A percentile compares a stretch with the other conserved stretches of the same genome.
phyloP scores from a whole-genome alignment of 768 basidiomycete species.

The Auricularia auricula-judae region DNA sequence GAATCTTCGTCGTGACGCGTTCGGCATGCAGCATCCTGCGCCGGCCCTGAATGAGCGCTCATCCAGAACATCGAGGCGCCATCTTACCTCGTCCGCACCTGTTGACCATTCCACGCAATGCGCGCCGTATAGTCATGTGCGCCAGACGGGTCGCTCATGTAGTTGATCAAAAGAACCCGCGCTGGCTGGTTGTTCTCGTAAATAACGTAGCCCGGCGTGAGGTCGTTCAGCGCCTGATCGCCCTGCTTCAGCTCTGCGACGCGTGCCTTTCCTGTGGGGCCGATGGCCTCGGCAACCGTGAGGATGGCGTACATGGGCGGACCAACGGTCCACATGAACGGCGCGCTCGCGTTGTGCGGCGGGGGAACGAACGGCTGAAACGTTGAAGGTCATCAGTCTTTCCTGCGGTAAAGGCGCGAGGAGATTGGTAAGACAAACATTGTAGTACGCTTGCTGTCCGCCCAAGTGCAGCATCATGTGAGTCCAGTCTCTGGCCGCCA shows the following conservation, averaged over 20 bases:
- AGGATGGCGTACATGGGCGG: conserved; percentile 66
- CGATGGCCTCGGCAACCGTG: conserved; percentile 58
- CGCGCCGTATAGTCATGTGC: conserved; percentile 40
- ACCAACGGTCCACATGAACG: conserved; percentile 61
- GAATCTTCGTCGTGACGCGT: conserved; percentile 39
- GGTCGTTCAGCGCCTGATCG: conserved; percentile 25
- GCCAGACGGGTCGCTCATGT: conserved; percentile 47
- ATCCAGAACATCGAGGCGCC: conserved; percentile 3
- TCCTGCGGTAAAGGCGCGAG: too few species aligned
- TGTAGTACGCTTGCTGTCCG: conserved; percentile 55
- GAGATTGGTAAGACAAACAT: conserved; percentile 27
- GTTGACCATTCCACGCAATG: conserved; percentile 31
- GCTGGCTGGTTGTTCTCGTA: conserved; percentile 58
- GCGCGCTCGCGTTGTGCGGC: conserved; percentile 38
- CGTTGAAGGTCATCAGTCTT: too few species aligned
- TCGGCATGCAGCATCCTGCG: conserved; percentile 43
- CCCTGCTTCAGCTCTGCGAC: conserved; percentile 53
- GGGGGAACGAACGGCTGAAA: conserved; percentile 31
- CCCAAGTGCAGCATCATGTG: conserved; percentile 45
- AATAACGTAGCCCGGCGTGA: conserved; percentile 58
- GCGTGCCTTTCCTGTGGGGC: conserved; percentile 48
- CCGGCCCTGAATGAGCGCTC: not conserved
- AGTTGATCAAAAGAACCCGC: conserved; percentile 64
- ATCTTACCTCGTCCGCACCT: conserved; percentile 43
- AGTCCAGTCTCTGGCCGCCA: conserved; percentile 45